These are phyloP conservation scores for Exophiala mesophila DNA, from an alignment of 2,329 filamentous ascomycete genomes.

Conservation along the genomic window DNA sequence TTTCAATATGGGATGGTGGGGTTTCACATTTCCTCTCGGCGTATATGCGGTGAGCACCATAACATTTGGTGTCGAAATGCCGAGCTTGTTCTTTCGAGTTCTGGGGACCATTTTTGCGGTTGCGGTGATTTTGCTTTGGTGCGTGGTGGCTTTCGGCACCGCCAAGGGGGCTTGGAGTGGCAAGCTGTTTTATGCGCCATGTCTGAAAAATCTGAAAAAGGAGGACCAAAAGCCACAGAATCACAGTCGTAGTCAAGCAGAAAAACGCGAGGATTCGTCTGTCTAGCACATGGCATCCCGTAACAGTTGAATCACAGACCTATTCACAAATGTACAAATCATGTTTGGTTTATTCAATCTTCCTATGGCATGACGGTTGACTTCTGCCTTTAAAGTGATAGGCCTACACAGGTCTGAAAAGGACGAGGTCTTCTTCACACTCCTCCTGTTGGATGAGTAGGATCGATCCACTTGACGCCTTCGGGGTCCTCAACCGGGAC, in stretches of 20 bases:
- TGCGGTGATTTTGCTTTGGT: slow-evolving; percentile 52
- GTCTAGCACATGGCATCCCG: too few species aligned
- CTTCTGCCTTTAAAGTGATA: too few species aligned
- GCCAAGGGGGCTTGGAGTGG: slow-evolving; percentile 45
- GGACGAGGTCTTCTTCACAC: slow-evolving; percentile 12
- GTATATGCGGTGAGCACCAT: slow-evolving; percentile 49
- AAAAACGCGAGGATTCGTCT: slow-evolving; percentile 10
- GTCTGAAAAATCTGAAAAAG: slow-evolving; percentile 39
- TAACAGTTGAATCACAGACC: too few species aligned
- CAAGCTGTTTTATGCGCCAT: slow-evolving; percentile 52
- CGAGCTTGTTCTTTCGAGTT: slow-evolving; percentile 52
- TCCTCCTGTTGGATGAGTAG: slow-evolving; percentile 37
- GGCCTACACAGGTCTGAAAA: not conserved
- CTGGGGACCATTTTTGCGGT: slow-evolving; percentile 53
- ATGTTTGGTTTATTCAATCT: too few species aligned
- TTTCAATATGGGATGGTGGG: slow-evolving; percentile 62
- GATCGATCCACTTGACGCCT: slow-evolving; percentile 43
- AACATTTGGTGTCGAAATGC: slow-evolving; percentile 46
- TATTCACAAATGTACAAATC: too few species aligned
- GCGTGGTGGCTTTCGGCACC: slow-evolving; percentile 49
- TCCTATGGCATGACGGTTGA: too few species aligned
- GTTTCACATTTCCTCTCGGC: slow-evolving; percentile 56
- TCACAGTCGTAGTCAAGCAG: not conserved
- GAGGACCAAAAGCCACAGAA: slow-evolving; percentile 11
- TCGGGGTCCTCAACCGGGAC: slow-evolving; percentile 41